Base-by-base conservation (phyloP, 2,329 filamentous ascomycete species). In the Arthrobotrys conoides region DNA sequence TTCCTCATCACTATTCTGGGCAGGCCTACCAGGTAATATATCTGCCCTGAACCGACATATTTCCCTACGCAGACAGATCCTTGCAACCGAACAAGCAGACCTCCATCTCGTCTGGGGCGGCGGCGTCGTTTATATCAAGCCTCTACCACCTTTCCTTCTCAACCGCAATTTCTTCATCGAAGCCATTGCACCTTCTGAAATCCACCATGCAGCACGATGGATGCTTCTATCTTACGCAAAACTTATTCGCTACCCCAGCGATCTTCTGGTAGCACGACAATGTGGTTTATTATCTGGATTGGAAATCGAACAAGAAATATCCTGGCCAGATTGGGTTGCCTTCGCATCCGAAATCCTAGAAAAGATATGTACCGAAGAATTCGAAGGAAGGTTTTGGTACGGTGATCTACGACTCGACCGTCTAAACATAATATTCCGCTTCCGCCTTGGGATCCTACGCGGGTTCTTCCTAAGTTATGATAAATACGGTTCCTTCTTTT, bases 61-160 rank as follows among this genome's bases (percentile, higher is more conserved):
- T 9, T 8, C 46, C 20, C 24, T 66, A 4, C 46, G 76, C 0
- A 83, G 84, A 8, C 53, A 80, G 0, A 83, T 86, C 16, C n/a
- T 84, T 1, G 41, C 84, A 6, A 83, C 83, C 2, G 84, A 86
- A 71, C 80, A 84, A 18, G 76, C 83, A 0, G 82, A 84, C 44
- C 80, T 84, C 9, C 84, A 86, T 77, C 81, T 86, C 0, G 82
- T 85, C 3, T 84, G 83, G 83, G 70, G 78, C 27, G 57, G 82
- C 18, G 63, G 79, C 1, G 77, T 79, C 1, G 83, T 84, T 14
- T 84, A 82, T 59, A 80, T 85, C 36, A 85, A 85, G 49, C 83
- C 83, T 9, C 61, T 85, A 0, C 84, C 83, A 3, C 8, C 20
- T 0, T 84, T 82, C 65, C 81, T 85, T 5, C 57, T 83, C 10